These are phyloP conservation scores for Bremia lactucae DNA, from an alignment of 352 stramenopile genomes.

Conservation along the genomic window DNA sequence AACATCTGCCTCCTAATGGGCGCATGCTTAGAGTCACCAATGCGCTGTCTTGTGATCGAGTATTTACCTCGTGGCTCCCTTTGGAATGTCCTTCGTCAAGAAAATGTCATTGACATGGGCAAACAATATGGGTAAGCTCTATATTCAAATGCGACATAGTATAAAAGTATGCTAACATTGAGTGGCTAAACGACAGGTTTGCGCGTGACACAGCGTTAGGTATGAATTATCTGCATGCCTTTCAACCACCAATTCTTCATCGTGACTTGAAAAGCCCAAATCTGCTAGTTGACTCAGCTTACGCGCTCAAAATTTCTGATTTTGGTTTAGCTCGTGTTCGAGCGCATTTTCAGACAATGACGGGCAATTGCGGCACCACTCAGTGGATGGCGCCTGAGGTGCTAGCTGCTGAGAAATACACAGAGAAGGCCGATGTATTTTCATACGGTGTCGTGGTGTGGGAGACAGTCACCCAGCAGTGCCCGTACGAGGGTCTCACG, in stretches of 20 bases:
- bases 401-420: slow-evolving; percentile 76
- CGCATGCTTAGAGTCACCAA: slow-evolving; percentile 67
- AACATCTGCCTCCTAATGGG: slow-evolving; percentile 84
- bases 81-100: slow-evolving; percentile 80
- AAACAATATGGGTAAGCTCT: slow-evolving; percentile 57
- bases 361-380: slow-evolving; percentile 75
- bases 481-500: slow-evolving; percentile 86
- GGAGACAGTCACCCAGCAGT: slow-evolving; percentile 84
- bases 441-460: slow-evolving; percentile 81
- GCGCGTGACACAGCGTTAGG: slow-evolving; percentile 67
- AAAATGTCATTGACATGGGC: slow-evolving; percentile 49
- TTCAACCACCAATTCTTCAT: slow-evolving; percentile 79
- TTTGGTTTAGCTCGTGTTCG: slow-evolving; percentile 76
- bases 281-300: slow-evolving; percentile 65
- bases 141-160: too few species aligned
- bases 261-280: slow-evolving; percentile 84
- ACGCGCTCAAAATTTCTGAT: slow-evolving; percentile 84
- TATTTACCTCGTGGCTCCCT: slow-evolving; percentile 73
- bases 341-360: slow-evolving; percentile 84
- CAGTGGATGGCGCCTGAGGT: slow-evolving; percentile 85
- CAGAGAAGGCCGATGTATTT: slow-evolving; percentile 82
- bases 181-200: slow-evolving; percentile 30
- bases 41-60: slow-evolving; percentile 78
- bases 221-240: slow-evolving; percentile 85
- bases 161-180: slow-evolving; percentile 1